phyloP scores from a whole-genome alignment of 2,329 filamentous ascomycete genomes.

The Alternaria ethzedia region DNA sequence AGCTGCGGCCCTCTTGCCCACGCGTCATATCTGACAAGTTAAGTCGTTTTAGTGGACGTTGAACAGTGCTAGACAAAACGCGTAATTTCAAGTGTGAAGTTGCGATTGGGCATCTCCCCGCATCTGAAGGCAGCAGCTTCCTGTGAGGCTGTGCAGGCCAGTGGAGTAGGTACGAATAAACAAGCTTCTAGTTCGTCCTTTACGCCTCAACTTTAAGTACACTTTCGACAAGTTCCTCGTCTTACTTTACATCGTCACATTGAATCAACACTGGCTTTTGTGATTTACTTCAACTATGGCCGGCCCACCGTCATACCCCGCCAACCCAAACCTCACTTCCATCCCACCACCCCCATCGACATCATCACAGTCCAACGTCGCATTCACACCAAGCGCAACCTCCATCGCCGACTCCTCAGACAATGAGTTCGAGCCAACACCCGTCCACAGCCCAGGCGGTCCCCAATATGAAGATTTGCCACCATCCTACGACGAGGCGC shows the following conservation, averaged over 20 bases:
- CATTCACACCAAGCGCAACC: conserved; percentile 35
- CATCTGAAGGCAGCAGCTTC: conserved; percentile 20
- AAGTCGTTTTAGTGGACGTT: neutral
- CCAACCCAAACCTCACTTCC: conserved; percentile 13
- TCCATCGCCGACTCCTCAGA: conserved; percentile 44
- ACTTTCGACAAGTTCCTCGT: neutral
- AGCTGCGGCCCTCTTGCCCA: neutral
- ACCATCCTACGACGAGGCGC: conserved; percentile 47
- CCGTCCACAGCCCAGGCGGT: conserved; percentile 37
- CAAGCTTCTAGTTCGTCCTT: conserved; percentile 4
- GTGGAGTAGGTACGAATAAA: neutral
- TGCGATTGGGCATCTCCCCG: conserved; percentile 13
- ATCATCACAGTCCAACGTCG: conserved; percentile 20
- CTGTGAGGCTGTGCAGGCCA: conserved; percentile 5
- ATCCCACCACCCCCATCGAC: conserved; percentile 21
- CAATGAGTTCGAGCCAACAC: conserved; percentile 40
- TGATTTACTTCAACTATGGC: conserved; percentile 23
- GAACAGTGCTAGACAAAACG: neutral
- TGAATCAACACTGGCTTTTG: neutral
- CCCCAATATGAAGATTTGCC: conserved; percentile 47
- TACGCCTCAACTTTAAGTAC: neutral
- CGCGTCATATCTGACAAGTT: conserved; percentile 1
- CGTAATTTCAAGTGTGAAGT: neutral
- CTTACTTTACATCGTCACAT: neutral
- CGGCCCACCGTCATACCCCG: conserved; percentile 20